These are phyloP conservation scores for Penicillium parvum DNA, from an alignment of 495 filamentous ascomycete species.

Conservation along the genomic window DNA sequence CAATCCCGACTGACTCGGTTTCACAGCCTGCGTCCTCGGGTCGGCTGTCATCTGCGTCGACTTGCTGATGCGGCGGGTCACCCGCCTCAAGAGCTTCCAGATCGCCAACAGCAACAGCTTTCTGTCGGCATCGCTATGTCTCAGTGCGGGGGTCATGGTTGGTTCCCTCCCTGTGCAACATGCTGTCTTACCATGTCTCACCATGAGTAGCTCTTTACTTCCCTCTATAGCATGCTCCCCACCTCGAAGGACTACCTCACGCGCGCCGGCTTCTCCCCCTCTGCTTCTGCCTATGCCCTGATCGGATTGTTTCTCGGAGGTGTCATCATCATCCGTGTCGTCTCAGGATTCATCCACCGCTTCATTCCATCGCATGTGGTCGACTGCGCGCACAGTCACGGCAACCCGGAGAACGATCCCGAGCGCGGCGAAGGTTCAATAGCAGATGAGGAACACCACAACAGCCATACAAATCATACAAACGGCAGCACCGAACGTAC, in stretches of 20 bases:
- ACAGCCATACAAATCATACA: conserved; percentile 16
- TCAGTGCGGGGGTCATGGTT: conserved; percentile 98
- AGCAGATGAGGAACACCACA: conserved; percentile 13
- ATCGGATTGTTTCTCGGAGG: conserved; percentile 77
- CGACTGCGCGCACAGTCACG: conserved; percentile 81
- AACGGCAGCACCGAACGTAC: conserved; percentile 37
- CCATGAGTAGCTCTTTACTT: conserved; percentile 72
- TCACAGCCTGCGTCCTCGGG: conserved; percentile 71
- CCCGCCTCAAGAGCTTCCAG: conserved; percentile 68
- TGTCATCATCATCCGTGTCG: conserved; percentile 74
- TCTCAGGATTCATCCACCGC: conserved; percentile 75
- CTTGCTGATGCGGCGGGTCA: conserved; percentile 63
- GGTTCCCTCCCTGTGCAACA: conserved; percentile 17
- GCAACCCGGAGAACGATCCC: conserved; percentile 31
- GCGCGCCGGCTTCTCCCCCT: conserved; percentile 59
- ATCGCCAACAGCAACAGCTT: conserved; percentile 88
- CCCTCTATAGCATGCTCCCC: conserved; percentile 91
- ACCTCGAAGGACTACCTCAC: conserved; percentile 71
- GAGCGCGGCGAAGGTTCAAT: conserved; percentile 23
- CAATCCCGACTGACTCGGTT: not conserved
- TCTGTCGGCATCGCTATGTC: conserved; percentile 78
- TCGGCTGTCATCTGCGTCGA: conserved; percentile 86
- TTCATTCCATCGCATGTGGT: conserved; percentile 91
- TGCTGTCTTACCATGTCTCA: conserved; percentile 6
- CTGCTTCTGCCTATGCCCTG: conserved; percentile 63